Base-by-base conservation (phyloP, 1,284 basidiomycete genomes). In the Tilletia horrida region DNA sequence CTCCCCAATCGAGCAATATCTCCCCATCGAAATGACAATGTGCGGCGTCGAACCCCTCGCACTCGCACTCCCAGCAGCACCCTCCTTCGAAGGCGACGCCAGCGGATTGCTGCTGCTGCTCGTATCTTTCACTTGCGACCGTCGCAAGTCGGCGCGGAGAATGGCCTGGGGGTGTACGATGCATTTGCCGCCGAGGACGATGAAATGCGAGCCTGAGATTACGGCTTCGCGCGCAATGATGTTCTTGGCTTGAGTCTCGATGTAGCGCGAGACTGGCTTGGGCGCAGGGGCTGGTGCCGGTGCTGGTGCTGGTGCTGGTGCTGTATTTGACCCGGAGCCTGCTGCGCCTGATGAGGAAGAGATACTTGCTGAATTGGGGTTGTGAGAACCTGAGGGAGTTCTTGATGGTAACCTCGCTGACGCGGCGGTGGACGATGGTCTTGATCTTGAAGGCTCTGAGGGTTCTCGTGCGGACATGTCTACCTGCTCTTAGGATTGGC, bases 131-230 rank as follows among this genome's bases (percentile, higher is more conserved):
- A 59, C 55, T 4, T 59, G 55, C 4, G 42, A 48, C 13, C 82
- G 69, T 40, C 77, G 85, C 55, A 96, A 84, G 80, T 97, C 93
- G 0, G 93, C 93, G 57, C 93, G 88, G 66, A 97, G 89, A 67
- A 96, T 91, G 14, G 90, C 90, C 66, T 88, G 87, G 64, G 88
- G 90, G 14, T 93, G 90, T 66, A 99, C 95, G 81, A 98, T 92
- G 3, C 92, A 95, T 84, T 97, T 97, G 48, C 95, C 96, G 43
- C 92, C 93, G 2, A 99, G 88, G 69, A 97, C 92, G 80, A 98
- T 98, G 81, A 97, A 97, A 80, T 93, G 90, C 7, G 93, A 92
- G 9, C 96, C 96, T 52, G 90, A 88, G 74, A 98, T 97, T n/a
- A 88, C 89, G 9, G 93, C 92, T 71, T 91, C 88, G 61, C 93